Base-by-base conservation (phyloP, 331 rosid species). In the Cucumis variabilis region DNA sequence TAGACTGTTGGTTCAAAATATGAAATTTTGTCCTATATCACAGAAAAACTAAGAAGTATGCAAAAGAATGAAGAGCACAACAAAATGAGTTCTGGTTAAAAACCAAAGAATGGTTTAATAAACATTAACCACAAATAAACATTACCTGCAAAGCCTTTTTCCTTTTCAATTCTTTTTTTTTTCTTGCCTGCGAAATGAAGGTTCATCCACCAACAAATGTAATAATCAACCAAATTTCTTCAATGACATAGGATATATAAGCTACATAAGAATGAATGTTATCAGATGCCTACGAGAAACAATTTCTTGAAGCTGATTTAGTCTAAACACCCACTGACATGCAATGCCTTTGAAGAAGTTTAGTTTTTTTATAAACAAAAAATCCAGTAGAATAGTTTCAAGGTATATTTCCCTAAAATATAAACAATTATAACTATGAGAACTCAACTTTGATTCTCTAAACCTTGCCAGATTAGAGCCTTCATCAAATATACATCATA, bases 161-260 rank as follows among this genome's bases (percentile, higher is more conserved):
- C n/a, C n/a, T n/a, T n/a, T n/a, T n/a, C n/a, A n/a, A n/a, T n/a
- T n/a, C n/a, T n/a, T 93, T 96, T 73, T 97, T 97, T 93, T 95
- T 98, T 82, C 96, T 94, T 13, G 98, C 98, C 98, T 95, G 91
- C 87, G 86, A 89, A 20, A 17, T 83, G 71, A 87, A 82, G 30
- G 72, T 46, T 58, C 53, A 21, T 82, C 85, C 33, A 12, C 55
- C 30, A 82, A 82, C 72, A 60, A 20, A 27, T 10, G 84, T 53
- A 79, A 19, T 20, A 62, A 27, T 80, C 24, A 53, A 62, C 30
- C 60, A 82, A 21, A 30, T 28, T 30, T 33, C n/a, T n/a, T n/a
- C n/a, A 60, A 11, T 30, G 30, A 62, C 21, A 55, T 79, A 5
- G 5, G 27, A 55, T 69, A 80, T 55, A 80, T 17, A 78, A 53